Conservation (phyloP, 768 basidiomycete genomes). For the Leucosporidium creatinivorum region DNA sequence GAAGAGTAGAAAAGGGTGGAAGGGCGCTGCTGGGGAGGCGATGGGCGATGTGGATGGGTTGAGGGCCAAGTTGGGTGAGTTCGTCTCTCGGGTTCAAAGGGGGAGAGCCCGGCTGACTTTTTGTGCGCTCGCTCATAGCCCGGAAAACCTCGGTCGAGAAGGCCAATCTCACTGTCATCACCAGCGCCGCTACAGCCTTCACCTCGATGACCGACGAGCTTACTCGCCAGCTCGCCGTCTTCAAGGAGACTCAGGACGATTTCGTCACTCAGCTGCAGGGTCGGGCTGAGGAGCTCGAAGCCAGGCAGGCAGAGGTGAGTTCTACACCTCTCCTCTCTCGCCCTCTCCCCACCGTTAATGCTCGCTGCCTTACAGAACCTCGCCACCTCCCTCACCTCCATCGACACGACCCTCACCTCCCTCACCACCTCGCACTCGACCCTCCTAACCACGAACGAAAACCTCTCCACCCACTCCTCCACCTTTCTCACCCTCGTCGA, state of each 20-base stretch:
- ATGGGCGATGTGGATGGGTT: slow-evolving; percentile 17
- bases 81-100: background rate
- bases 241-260: slow-evolving; percentile 2
- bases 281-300: slow-evolving; percentile 1
- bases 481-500: slow-evolving; percentile 20
- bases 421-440: background rate
- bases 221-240: background rate
- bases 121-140: background rate
- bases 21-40: slow-evolving; percentile 15
- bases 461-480: background rate
- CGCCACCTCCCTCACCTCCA: slow-evolving; percentile 3
- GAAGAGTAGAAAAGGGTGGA: slow-evolving; percentile 38
- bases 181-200: slow-evolving; percentile 2
- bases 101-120: background rate
- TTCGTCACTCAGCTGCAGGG: slow-evolving; percentile 4
- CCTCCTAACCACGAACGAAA: background rate
- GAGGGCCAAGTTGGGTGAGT: slow-evolving; percentile 26
- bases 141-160: slow-evolving; percentile 17
- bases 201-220: slow-evolving; percentile 1
- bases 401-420: slow-evolving; percentile 11
- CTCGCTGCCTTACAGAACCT: background rate
- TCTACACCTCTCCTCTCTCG: too few relatives aligned
- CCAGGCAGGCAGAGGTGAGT: slow-evolving; percentile 5
- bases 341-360: too few relatives aligned
- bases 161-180: slow-evolving; percentile 13